Evolutionary conservation across 2,329 filamentous ascomycete genomes (phyloP).

Genomic region (Stemphylium lycopersici): DNA sequence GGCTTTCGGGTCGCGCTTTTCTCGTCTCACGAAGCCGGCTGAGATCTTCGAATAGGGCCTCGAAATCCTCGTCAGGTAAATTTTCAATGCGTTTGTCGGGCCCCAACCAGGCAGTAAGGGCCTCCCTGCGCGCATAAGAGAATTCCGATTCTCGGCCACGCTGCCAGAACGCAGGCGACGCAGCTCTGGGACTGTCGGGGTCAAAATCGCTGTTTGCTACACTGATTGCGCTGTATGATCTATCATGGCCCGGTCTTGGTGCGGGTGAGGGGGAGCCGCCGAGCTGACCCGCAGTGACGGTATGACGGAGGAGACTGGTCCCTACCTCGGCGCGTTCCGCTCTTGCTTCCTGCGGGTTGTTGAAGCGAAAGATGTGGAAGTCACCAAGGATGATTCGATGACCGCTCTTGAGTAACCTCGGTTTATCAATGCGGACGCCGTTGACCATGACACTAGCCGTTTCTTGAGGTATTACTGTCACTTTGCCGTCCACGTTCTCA

Average conservation of each 20-base stretch:
- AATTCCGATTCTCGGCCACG: constrained; percentile 86
- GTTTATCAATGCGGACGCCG: constrained; percentile 84
- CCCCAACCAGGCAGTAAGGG: constrained; percentile 87
- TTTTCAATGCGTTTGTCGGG: constrained; percentile 90
- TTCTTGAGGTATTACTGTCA: constrained; percentile 87
- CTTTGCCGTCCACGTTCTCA: constrained; percentile 89
- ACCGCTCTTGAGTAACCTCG: constrained; percentile 85
- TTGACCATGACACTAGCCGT: constrained; percentile 99
- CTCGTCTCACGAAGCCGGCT: constrained; percentile 85
- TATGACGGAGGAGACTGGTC: constrained; percentile 83
- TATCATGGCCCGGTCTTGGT: constrained; percentile 71
- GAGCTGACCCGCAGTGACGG: constrained; percentile 68
- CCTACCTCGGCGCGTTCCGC: constrained; percentile 84
- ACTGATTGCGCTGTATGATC: constrained; percentile 69
- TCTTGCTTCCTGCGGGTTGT: constrained; percentile 93
- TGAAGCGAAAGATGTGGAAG: constrained; percentile 98
- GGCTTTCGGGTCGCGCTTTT: constrained; percentile 67
- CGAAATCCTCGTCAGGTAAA: constrained; percentile 91
- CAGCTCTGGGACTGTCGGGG: constrained; percentile 72
- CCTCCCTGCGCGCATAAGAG: constrained; percentile 91
- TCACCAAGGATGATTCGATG: constrained; percentile 95
- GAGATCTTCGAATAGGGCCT: constrained; percentile 91
- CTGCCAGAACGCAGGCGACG: constrained; percentile 74
- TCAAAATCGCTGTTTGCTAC: constrained; percentile 79
- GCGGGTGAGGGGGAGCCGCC: constrained; percentile 69